Base-by-base conservation (phyloP, 257 asterid species). In the Nicotiana benthamiana region DNA sequence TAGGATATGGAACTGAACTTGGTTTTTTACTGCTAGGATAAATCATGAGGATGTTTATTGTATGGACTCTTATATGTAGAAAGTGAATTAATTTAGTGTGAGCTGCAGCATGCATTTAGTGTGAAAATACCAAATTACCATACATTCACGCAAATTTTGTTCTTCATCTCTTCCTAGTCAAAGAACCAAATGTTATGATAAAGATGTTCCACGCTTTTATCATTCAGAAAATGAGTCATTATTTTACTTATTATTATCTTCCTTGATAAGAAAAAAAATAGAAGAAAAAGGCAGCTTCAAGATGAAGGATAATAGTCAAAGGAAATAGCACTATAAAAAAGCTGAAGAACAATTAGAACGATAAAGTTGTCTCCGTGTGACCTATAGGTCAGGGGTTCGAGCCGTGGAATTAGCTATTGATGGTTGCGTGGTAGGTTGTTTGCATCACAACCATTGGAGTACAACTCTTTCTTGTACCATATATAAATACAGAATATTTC, bases 41-140 rank as follows among this genome's bases (percentile, higher is more conserved):
- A 32, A 30, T n/a, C 48, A 12, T 67, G 24, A 70, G 27, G 30
- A 15, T 36, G 9, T 18, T 54, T 54, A 70, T 26, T 59, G 32
- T 46, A 24, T 61, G 26, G 59, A 32, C 59, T 13, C 15, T 84
- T 80, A 83, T 82, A 83, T 70, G 84, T 1, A 13, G 22, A 18
- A 78, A 80, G 56, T 24, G 80, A 89, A 89, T 82, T 9, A 30
- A 30, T 65, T 81, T 83, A 65, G 89, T 87, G 86, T 90, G 92
- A 86, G 72, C 32, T 84, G 81, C 81, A 87, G 75, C 91, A 91
- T 89, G 91, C 87, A 77, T 81, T 26, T 24, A 81, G 87, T 84
- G 86, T 88, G 92, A 59, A 79, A 56, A 24, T 24, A 46, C 0
- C 22, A 24, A 22, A 70, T n/a, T 70, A 43, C n/a, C 32, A 40